Evolutionary conservation across 2,329 filamentous ascomycete species (phyloP), one percentile per base, ranked within the genome.

Genomic region (Sclerotinia subarctica): DNA sequence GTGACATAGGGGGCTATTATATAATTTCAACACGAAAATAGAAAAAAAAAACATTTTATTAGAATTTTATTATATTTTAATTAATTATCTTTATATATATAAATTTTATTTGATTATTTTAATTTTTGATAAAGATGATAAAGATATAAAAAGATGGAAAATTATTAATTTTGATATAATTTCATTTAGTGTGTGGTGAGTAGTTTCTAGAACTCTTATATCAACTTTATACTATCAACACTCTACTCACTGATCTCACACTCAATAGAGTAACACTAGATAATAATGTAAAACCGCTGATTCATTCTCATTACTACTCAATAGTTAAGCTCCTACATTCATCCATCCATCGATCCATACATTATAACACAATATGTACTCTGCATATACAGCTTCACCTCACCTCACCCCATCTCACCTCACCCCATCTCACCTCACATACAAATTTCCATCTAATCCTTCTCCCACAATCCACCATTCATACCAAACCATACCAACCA

Each of bases 401-500:
- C 21, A 42, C 38, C 5, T n/a, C 59, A 62, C n/a, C n/a, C n/a
- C n/a, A n/a, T n/a, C n/a, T 17, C 21, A 62, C 29, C 19, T 62
- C 59, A 24, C 29, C 21, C 49, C 46, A 62, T 21, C 13, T 62
- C 59, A 24, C 29, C 15, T 62, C 59, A 62, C 59, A 51, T 38
- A 62, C 46, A 62, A 62, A 62, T 62, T 62, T 29, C 21, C 21
- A 42, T 51, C 54, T 19, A 42, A 26, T 13, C 59, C 29, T 38
- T 51, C 42, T n/a, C 38, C 7, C 38, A 52, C 10, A 49, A 51
- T 56, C 26, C 49, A 65, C 52, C 53, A 59, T 51, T 24, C 64
- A 63, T 53, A 63, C 32, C 64, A n/a, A 15, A 7, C 64, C 53
- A 42, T 52, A 54, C 49, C 64, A 66, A 38, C 53, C 54, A 60